Base-by-base conservation (phyloP, 768 basidiomycete species). In the Rhizopogon sp. region DNA sequence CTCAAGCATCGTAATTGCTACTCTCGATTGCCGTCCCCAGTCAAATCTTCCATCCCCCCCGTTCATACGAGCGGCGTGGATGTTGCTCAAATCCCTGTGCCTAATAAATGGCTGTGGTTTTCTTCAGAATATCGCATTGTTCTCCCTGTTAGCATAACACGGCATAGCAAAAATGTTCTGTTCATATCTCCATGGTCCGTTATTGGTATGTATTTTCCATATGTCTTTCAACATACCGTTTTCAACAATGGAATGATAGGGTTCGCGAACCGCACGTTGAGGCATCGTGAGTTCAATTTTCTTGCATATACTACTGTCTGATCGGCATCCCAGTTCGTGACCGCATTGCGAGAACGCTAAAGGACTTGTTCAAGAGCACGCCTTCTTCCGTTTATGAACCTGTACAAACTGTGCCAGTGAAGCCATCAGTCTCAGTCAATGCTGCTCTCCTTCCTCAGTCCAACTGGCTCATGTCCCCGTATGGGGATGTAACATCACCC, bases 1-100 rank as follows among this genome's bases (percentile, higher is more conserved):
- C 50, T 69, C 50, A 56, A 56, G 17, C 58, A n/a, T 28, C 42
- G 53, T 3, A 31, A 28, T 0, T 55, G 52, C 8, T 67, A 60
- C 35, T 58, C 60, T 39, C 39, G 13, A 6, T n/a, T 28, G 6
- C 39, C 1, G 14, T 25, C n/a, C 37, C 39, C 39, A 5, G 22
- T 43, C 20, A 25, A 43, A 43, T n/a, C 22, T 14, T 3, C 9
- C 7, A 16, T 25, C 9, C 7, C 25, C 28, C 9, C n/a, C n/a
- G 25, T n/a, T 17, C 45, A 46, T n/a, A 9, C n/a, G n/a, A 17
- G 6, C 10, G 28, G 16, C 29, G 13, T 17, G n/a, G 45, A 46
- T 28, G 25, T 2, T 28, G n/a, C 25, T 28, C 43, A 2, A 17
- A 3, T n/a, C n/a, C n/a, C 29, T 6, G n/a, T n/a, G 3, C 9